These are phyloP conservation scores for Chaetothyriales sp. DNA, from an alignment of 2,329 filamentous ascomycete genomes.

Conservation along the genomic window DNA sequence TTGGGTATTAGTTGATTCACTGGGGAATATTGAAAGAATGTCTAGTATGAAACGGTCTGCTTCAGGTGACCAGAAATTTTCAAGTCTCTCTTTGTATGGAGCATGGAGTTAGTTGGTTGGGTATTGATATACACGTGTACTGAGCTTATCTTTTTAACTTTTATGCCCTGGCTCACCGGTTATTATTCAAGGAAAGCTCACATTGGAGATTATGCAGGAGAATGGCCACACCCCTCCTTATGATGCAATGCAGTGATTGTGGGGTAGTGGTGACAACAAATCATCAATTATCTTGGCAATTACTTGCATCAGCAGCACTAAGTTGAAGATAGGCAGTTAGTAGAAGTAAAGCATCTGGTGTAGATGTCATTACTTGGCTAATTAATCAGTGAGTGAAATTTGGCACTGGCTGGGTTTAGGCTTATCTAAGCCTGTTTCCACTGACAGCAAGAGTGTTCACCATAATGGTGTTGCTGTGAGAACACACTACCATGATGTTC, in stretches of 20 bases:
- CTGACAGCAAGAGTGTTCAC: background rate
- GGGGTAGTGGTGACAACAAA: background rate
- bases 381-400: background rate
- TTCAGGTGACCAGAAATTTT: background rate
- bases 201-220: background rate
- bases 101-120: background rate
- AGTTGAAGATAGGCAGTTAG: background rate
- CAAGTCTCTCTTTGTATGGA: background rate
- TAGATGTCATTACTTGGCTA: background rate
- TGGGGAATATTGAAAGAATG: background rate
- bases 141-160: background rate
- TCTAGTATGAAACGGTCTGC: too few species aligned
- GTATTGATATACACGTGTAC: background rate
- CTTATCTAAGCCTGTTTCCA: background rate
- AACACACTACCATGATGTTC: too few species aligned
- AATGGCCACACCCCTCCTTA: background rate
- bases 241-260: background rate
- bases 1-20: background rate
- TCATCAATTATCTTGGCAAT: background rate
- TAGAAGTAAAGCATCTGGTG: background rate
- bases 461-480: background rate
- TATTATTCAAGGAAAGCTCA: background rate
- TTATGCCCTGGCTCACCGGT: background rate
- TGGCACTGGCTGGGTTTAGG: too few species aligned
- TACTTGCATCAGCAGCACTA: background rate